Conservation (phyloP, 2,329 filamentous ascomycete species). For the Xylariaceae sp. region DNA sequence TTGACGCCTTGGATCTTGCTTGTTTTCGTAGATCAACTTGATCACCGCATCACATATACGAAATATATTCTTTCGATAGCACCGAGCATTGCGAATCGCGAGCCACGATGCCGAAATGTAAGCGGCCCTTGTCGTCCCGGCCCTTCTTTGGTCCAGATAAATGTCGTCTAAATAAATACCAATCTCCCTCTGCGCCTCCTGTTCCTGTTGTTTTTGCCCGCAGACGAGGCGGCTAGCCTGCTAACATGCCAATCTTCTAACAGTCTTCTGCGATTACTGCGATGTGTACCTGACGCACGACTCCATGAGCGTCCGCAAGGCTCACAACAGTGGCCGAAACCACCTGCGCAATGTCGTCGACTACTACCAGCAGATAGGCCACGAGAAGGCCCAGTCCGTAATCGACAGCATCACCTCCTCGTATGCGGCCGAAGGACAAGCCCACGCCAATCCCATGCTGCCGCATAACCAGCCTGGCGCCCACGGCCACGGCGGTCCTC, state of each 20-base stretch:
- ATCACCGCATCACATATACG: neutral
- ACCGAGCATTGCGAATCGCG: conserved; percentile 1
- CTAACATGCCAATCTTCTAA: conserved; percentile 4
- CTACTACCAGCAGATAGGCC: conserved; percentile 98
- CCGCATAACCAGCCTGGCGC: conserved; percentile 60
- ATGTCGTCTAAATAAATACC: too few species aligned
- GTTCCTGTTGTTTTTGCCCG: conserved; percentile 32
- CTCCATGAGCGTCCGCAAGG: conserved; percentile 98
- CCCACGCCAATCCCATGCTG: conserved; percentile 78
- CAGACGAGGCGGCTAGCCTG: neutral
- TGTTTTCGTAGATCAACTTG: too few species aligned
- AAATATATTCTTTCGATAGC: neutral
- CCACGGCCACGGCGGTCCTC: conserved; percentile 30
- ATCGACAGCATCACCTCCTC: conserved; percentile 97
- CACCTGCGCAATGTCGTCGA: conserved; percentile 96
- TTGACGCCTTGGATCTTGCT: too few species aligned
- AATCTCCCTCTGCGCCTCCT: conserved; percentile 30
- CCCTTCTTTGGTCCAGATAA: too few species aligned
- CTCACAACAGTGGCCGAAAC: conserved; percentile 94
- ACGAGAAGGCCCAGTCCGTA: conserved; percentile 96
- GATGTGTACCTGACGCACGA: conserved; percentile 99
- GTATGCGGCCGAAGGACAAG: conserved; percentile 90
- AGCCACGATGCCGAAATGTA: conserved; percentile 78
- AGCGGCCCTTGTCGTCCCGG: conserved; percentile 9
- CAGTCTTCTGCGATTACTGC: conserved; percentile 95